Conservation (phyloP, 1,139 yeast species). For the Meyerozyma carpophila region DNA sequence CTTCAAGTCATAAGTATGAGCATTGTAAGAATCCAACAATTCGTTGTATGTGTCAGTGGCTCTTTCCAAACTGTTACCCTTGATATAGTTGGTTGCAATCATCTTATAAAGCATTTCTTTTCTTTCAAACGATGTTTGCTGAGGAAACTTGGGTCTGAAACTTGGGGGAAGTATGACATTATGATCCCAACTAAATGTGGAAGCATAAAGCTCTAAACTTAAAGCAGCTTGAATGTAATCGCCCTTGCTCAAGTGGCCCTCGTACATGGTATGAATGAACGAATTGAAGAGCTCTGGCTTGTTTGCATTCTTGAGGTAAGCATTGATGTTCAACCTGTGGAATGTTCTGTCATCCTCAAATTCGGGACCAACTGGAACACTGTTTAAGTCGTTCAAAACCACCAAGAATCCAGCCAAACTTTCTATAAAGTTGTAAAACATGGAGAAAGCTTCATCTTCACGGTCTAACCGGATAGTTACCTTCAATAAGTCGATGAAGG, state of each 20-base stretch:
- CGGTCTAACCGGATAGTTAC: constrained; percentile 50
- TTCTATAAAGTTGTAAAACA: constrained; percentile 49
- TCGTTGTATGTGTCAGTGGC: constrained; percentile 78
- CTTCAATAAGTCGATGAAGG: constrained; percentile 49
- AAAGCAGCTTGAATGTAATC: constrained; percentile 82
- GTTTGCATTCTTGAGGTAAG: constrained; percentile 72
- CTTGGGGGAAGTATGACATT: constrained; percentile 52
- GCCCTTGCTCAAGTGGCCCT: constrained; percentile 52
- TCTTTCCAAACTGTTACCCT: constrained; percentile 71
- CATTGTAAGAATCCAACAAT: constrained; percentile 68
- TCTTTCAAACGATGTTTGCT: constrained; percentile 76
- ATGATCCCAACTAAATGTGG: constrained; percentile 74
- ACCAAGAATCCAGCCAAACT: constrained; percentile 60
- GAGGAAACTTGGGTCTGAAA: constrained; percentile 67
- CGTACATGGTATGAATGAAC: constrained; percentile 70
- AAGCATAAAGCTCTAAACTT: constrained; percentile 70
- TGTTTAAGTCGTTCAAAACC: constrained; percentile 61
- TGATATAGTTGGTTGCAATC: constrained; percentile 67
- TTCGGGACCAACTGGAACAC: constrained; percentile 77
- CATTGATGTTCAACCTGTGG: constrained; percentile 71
- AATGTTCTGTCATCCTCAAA: constrained; percentile 84
- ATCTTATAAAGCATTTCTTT: constrained; percentile 67
- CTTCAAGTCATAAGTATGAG: constrained; percentile 67
- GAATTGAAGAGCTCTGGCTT: constrained; percentile 78
- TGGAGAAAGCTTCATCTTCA: constrained; percentile 60